phyloP scores from a whole-genome alignment of 495 filamentous ascomycete genomes.

The Bombardia bombarda region DNA sequence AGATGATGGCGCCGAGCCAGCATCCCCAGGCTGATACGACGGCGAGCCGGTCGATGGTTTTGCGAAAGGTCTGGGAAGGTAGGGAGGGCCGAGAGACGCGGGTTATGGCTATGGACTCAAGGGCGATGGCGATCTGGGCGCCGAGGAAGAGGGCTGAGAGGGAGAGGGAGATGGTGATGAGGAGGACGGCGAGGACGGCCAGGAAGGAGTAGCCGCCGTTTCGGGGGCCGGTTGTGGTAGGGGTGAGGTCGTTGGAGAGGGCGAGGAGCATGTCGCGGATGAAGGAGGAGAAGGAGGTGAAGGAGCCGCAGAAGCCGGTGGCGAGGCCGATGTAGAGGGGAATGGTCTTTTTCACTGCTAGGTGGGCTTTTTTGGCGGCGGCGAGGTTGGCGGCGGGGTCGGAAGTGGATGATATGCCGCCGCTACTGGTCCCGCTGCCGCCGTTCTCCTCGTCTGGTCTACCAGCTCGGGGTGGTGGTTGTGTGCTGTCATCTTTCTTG shows the following conservation, averaged over 20 bases:
- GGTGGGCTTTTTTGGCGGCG: slow-evolving; percentile 44
- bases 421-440: not conserved
- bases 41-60: slow-evolving; percentile 56
- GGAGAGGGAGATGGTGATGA: slow-evolving; percentile 60
- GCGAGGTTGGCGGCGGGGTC: slow-evolving; percentile 30
- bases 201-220: slow-evolving; percentile 77
- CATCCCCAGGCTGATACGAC: slow-evolving; percentile 58
- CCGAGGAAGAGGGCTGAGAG: slow-evolving; percentile 63
- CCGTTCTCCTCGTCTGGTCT: slow-evolving; percentile 25
- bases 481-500: slow-evolving; percentile 10
- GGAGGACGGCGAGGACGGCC: slow-evolving; percentile 62
- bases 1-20: slow-evolving; percentile 73
- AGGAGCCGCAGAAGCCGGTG: slow-evolving; percentile 88
- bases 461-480: slow-evolving; percentile 19
- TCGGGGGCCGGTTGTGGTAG: slow-evolving; percentile 29
- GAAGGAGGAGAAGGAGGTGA: slow-evolving; percentile 89
- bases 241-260: slow-evolving; percentile 59
- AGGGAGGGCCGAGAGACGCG: slow-evolving; percentile 46
- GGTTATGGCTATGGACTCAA: slow-evolving; percentile 58
- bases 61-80: slow-evolving; percentile 47
- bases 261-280: slow-evolving; percentile 81
- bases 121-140: slow-evolving; percentile 67
- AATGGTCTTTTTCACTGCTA: slow-evolving; percentile 66
- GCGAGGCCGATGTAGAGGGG: slow-evolving; percentile 88
- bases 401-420: not conserved